phyloP scores from a whole-genome alignment of 371 early-diverging fungal species.

The Edhazardia aedis region DNA sequence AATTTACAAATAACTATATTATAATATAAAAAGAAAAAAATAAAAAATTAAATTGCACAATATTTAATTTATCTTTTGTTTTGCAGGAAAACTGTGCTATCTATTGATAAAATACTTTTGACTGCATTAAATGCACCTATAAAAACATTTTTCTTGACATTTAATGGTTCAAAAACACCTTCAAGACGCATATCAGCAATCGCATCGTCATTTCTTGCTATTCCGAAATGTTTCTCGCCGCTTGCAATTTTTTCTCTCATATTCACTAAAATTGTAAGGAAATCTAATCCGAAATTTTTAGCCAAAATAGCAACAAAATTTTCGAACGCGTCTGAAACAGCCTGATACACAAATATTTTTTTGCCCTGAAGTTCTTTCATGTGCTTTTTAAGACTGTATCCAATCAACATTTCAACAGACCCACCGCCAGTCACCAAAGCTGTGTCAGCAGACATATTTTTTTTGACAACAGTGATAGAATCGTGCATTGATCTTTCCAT shows the following conservation, averaged over 20 bases:
- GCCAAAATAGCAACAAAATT: conserved; percentile 42
- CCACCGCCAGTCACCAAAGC: conserved; percentile 89
- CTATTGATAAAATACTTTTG: not conserved
- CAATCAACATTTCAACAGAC: conserved; percentile 52
- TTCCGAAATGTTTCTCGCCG: conserved; percentile 13
- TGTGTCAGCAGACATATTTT: conserved; percentile 74
- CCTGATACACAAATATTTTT: conserved; percentile 33
- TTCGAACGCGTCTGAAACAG: conserved; percentile 43
- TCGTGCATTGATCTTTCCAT: conserved; percentile 92
- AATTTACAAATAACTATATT: too few species aligned
- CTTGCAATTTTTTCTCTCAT: conserved; percentile 33
- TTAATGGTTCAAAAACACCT: conserved; percentile 42
- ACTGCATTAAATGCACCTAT: conserved; percentile 35
- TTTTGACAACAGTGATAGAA: conserved; percentile 89
- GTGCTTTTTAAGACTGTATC: not conserved
- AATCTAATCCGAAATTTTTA: conserved; percentile 45
- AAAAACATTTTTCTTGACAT: conserved; percentile 41
- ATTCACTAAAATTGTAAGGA: conserved; percentile 9
- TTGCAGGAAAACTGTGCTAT: not conserved
- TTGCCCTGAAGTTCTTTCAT: not conserved
- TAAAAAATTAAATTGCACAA: too few species aligned
- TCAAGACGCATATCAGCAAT: conserved; percentile 21
- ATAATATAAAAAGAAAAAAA: too few species aligned
- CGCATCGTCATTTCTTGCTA: conserved; percentile 17
- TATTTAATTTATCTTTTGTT: too few species aligned